Conservation (phyloP, 108 stramenopile species). For the Schizochytrium sp. region DNA sequence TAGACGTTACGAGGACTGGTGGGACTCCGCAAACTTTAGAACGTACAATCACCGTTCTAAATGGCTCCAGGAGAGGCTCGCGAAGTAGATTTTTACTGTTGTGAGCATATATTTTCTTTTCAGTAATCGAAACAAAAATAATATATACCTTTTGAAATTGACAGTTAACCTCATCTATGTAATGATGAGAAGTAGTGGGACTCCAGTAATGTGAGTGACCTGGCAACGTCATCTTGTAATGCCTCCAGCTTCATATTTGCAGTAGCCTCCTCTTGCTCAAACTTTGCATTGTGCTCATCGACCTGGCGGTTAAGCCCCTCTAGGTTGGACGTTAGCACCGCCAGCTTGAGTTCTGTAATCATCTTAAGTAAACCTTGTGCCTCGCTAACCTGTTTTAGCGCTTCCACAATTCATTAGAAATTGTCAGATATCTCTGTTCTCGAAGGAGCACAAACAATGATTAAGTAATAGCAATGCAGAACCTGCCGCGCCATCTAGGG, state of each 20-base stretch:
- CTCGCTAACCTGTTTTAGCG: not conserved
- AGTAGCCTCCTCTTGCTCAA: not conserved
- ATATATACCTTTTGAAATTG: no score
- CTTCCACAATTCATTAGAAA: not conserved
- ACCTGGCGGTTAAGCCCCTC: conserved; percentile 27
- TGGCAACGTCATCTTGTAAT: conserved; percentile 21
- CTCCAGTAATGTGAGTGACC: conserved; percentile 9
- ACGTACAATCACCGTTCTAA: conserved; percentile 49
- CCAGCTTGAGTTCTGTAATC: conserved; percentile 55
- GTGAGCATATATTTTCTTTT: no score
- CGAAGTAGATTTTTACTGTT: not conserved
- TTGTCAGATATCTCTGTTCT: not conserved
- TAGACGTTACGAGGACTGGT: conserved; percentile 1
- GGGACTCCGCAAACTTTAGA: conserved; percentile 46
- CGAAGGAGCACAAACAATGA: not conserved
- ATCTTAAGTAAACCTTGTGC: conserved; percentile 49
- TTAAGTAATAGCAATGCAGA: not conserved
- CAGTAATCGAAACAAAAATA: no score
- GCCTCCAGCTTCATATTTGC: not conserved
- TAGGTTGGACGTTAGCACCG: conserved; percentile 54
- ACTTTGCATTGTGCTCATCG: not conserved
- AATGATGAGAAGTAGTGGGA: conserved; percentile 12
- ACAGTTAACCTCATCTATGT: not conserved
- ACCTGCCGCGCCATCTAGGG: not conserved
- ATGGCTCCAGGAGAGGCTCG: not conserved